A percentile compares a stretch with the other conserved stretches of the same genome.
Conservation (phyloP, 2,329 filamentous ascomycete genomes). For the Botryotinia calthae region DNA sequence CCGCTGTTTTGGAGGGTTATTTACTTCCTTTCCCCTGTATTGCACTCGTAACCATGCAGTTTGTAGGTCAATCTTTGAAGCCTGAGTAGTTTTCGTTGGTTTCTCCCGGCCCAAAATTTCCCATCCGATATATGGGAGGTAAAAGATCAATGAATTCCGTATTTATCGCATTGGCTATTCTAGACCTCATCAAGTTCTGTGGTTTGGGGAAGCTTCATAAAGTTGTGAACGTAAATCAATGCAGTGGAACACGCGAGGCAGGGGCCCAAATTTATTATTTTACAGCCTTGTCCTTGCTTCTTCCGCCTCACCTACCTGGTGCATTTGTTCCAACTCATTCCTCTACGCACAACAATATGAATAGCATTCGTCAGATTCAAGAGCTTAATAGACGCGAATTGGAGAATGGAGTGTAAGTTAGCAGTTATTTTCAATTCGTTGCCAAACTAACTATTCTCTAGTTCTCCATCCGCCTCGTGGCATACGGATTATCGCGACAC, state of each 20-base stretch:
- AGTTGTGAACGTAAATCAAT: constrained; percentile 26
- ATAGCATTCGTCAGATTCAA: constrained; percentile 88
- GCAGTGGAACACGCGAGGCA: constrained; percentile 22
- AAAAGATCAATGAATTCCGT: constrained; percentile 1
- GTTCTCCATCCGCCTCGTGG: constrained; percentile 85
- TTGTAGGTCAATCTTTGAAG: constrained; percentile 10
- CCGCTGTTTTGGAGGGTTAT: constrained; percentile 18
- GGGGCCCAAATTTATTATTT: constrained; percentile 18
- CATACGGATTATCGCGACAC: constrained; percentile 97
- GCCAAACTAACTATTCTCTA: constrained; percentile 39
- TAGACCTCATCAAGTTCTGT: constrained; percentile 15
- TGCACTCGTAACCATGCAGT: constrained; percentile 18
- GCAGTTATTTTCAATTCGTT: background rate
- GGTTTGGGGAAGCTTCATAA: constrained; percentile 24
- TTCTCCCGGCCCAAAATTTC: constrained; percentile 3
- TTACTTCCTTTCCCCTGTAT: constrained; percentile 21
- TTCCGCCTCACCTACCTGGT: background rate
- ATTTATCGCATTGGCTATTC: constrained; percentile 18
- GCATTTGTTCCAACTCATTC: background rate
- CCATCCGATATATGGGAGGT: constrained; percentile 5
- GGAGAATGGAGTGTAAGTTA: constrained; percentile 73
- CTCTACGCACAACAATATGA: constrained; percentile 57
- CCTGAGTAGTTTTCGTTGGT: constrained; percentile 9
- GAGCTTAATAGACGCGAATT: constrained; percentile 93
- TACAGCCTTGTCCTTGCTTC: constrained; percentile 14